Conservation (phyloP, 306 rosid genomes). For the Luffa aegyptiaca region DNA sequence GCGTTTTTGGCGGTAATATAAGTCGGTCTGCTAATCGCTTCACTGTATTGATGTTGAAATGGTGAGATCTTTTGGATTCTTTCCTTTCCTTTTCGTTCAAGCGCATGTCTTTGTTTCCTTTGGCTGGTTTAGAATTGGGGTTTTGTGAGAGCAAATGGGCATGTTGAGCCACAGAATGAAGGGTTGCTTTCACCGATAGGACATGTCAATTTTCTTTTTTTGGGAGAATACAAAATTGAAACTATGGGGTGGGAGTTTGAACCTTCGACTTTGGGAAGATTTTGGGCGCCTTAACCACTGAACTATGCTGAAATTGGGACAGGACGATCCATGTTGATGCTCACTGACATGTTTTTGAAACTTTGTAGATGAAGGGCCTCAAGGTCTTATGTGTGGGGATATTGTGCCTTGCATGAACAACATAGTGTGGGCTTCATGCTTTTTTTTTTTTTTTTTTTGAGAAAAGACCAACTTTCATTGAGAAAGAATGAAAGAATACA, state of each 20-base stretch:
- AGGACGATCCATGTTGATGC: not conserved
- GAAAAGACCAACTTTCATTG: too few relatives aligned
- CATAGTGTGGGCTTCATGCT: not conserved
- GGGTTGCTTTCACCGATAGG: not conserved
- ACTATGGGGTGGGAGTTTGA: not conserved
- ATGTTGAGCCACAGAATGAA: not conserved
- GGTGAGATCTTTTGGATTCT: not conserved
- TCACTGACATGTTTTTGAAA: not conserved
- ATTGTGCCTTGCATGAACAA: not conserved
- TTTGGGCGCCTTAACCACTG: not conserved
- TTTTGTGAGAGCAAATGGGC: not conserved
- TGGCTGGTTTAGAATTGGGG: not conserved
- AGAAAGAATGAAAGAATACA: too few relatives aligned
- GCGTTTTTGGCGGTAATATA: not conserved
- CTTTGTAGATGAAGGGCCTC: not conserved
- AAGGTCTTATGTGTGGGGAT: not conserved
- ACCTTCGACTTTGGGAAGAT: not conserved
- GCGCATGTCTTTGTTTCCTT: not conserved
- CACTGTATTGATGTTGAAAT: not conserved
- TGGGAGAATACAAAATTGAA: not conserved
- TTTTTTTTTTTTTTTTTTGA: too few relatives aligned
- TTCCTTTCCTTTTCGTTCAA: not conserved
- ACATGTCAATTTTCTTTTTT: not conserved
- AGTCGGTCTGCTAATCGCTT: not conserved
- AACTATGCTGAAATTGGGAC: not conserved